Evolutionary conservation across 768 basidiomycete species (phyloP).

Genomic region (Daedalea quercina): DNA sequence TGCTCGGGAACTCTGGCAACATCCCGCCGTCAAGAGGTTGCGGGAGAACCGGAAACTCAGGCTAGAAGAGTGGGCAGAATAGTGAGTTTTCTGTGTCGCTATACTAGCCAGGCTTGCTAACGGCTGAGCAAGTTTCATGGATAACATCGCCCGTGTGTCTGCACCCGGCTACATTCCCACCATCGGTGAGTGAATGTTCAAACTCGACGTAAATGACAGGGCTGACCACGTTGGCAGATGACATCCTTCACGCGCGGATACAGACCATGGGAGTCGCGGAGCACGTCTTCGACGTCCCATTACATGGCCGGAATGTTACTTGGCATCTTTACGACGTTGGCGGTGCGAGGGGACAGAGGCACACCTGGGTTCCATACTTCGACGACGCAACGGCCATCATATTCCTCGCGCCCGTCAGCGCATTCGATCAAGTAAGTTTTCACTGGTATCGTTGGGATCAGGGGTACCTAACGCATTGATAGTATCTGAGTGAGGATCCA

Average conservation of each 20-base stretch:
- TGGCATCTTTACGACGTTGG: slow-evolving; percentile 85
- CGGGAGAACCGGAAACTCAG: slow-evolving; percentile 64
- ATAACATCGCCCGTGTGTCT: slow-evolving; percentile 66
- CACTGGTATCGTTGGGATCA: background rate
- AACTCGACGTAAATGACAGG: background rate
- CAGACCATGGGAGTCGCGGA: slow-evolving; percentile 88
- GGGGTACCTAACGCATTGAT: background rate
- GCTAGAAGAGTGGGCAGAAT: slow-evolving; percentile 85
- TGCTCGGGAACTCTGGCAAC: slow-evolving; percentile 66
- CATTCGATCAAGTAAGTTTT: slow-evolving; percentile 68
- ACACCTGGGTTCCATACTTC: slow-evolving; percentile 83
- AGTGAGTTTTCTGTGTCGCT: slow-evolving; percentile 40
- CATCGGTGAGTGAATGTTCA: slow-evolving; percentile 41
- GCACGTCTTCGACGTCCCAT: slow-evolving; percentile 75
- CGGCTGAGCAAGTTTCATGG: slow-evolving; percentile 52
- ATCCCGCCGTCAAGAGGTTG: slow-evolving; percentile 62
- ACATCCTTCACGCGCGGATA: slow-evolving; percentile 84
- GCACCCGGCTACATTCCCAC: slow-evolving; percentile 65
- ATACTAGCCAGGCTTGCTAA: slow-evolving; percentile 7
- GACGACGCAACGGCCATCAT: slow-evolving; percentile 81
- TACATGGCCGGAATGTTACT: slow-evolving; percentile 70
- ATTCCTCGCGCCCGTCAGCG: slow-evolving; percentile 79
- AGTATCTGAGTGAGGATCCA: slow-evolving; percentile 87
- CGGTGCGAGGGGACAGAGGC: slow-evolving; percentile 71
- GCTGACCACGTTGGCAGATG: slow-evolving; percentile 39